Base-by-base conservation (phyloP, 2,329 filamentous ascomycete species). In the Torrubiellomyces zombiae region DNA sequence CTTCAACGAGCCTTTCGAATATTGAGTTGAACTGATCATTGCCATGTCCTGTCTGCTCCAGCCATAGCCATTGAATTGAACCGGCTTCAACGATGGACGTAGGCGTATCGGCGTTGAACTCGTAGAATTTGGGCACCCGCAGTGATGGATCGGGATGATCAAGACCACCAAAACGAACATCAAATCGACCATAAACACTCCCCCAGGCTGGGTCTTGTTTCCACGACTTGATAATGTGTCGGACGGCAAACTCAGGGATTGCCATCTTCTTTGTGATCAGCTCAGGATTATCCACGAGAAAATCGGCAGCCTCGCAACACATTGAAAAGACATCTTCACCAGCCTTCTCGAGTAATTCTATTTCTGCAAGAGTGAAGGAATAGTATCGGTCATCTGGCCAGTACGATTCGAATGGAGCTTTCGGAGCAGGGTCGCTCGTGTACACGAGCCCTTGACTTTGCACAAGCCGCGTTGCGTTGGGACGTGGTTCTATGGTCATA, bases 91-190 rank as follows among this genome's bases (percentile, higher is more conserved):
- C 27, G 3, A 29, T 23, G 13, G 23, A 29, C n/a, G 27, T 29
- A 4, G 27, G 27, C 5, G 27, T 29, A 10, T 29, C 27, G 10
- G 27, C 27, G 23, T 29, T 29, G 23, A 26, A 29, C 16, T 29
- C 27, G 23, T 29, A 29, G n/a, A 29, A 29, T n/a, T 22, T 25
- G 11, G 27, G 27, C 7, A 22, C 16, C 8, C 27, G 19, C 11
- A 29, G 23, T 9, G 15, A 14, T 13, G 23, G 19, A 10, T 29
- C 23, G 1, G 23, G 27, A 23, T 26, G 23, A 18, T 29, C 27
- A 9, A 29, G 23, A 14, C 27, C 27, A 6, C 27, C 27, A 11
- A 29, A 29, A 14, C 23, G 26, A 14, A 29, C 12, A 14, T 29
- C 27, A 9, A 29, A 29, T 8, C 27, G 23, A 5, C 19, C 27